A percentile compares a stretch with the other conserved stretches of the same genome.
Conservation (phyloP, 192 early-diverging fungal genomes). For the Mortierella alpina region DNA sequence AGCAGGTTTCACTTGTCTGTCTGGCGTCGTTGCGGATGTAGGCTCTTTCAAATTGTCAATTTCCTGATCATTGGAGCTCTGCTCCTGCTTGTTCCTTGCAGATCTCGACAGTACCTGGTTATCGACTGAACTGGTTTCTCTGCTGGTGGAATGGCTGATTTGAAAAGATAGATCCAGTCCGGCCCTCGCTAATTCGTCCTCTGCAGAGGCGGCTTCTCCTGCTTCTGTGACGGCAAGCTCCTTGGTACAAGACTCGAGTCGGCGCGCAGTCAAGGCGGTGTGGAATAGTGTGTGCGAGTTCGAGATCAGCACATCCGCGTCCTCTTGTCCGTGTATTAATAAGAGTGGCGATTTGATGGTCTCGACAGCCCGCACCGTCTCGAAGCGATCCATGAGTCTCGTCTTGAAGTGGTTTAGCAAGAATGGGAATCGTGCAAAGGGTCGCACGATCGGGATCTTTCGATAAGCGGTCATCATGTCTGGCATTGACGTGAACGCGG, state of each 20-base stretch:
- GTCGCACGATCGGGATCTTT: slow-evolving; percentile 50
- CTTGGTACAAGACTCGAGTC: slow-evolving; percentile 30
- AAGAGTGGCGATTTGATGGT: slow-evolving; percentile 41
- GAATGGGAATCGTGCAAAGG: slow-evolving; percentile 42
- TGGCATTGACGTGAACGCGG: slow-evolving; percentile 51
- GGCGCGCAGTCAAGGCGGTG: slow-evolving; percentile 27
- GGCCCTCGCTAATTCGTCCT: slow-evolving; percentile 35
- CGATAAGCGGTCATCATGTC: slow-evolving; percentile 54
- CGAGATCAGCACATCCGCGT: slow-evolving; percentile 47
- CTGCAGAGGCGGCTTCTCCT: slow-evolving; percentile 33
- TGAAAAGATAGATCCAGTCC: slow-evolving; percentile 39
- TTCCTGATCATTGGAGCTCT: not conserved
- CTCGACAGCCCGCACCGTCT: slow-evolving; percentile 42
- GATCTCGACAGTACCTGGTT: not conserved
- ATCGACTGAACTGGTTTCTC: not conserved
- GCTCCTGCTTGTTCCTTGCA: not conserved
- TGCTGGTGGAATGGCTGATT: slow-evolving; percentile 22
- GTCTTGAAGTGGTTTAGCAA: slow-evolving; percentile 45
- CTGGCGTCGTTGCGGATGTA: not conserved
- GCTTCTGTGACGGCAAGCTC: slow-evolving; percentile 36
- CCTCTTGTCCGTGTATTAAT: slow-evolving; percentile 50
- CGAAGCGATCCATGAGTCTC: slow-evolving; percentile 46
- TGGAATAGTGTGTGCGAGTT: slow-evolving; percentile 49
- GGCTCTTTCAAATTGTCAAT: not conserved
- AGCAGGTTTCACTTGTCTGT: not conserved